Conservation (phyloP, 257 asterid species). For the Fraxinus quadrangulata region DNA sequence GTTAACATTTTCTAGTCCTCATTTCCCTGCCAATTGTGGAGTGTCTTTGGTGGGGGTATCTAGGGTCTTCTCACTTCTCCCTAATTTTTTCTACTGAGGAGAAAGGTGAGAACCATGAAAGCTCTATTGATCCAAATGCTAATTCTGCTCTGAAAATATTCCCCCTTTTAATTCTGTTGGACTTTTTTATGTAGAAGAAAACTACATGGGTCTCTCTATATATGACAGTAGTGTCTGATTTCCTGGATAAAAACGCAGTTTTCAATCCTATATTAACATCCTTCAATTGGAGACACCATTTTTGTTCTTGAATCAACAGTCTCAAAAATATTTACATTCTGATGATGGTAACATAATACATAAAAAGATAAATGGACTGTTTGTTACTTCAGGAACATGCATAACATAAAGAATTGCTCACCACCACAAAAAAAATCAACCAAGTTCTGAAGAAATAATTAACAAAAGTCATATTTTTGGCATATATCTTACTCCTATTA, state of each 20-base stretch:
- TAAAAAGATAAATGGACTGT: neutral
- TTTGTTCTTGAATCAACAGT: neutral
- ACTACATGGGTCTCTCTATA: neutral
- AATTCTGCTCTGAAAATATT: slow-evolving; percentile 10
- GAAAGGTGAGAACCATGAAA: slow-evolving; percentile 2
- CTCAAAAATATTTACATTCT: neutral
- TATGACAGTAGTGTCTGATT: neutral
- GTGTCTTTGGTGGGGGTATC: slow-evolving; percentile 7
- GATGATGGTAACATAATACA: neutral
- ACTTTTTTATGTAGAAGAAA: slow-evolving; percentile 12
- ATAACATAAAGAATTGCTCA: neutral
- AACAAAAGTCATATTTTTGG: neutral
- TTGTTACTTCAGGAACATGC: slow-evolving; percentile 1
- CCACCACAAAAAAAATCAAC: neutral
- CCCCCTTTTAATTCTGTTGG: neutral
- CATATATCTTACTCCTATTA: slow-evolving; percentile 4
- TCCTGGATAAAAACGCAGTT: slow-evolving; percentile 11
- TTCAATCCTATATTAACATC: slow-evolving; percentile 7
- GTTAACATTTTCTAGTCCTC: slow-evolving; percentile 25
- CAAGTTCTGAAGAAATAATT: neutral
- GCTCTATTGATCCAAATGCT: slow-evolving; percentile 5
- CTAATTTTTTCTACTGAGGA: neutral
- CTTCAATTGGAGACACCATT: neutral
- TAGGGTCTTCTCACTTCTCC: slow-evolving; percentile 7
- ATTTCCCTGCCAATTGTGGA: neutral